Conservation (phyloP, 1,139 yeast species). For the Saccharomycopsis phalli region DNA sequence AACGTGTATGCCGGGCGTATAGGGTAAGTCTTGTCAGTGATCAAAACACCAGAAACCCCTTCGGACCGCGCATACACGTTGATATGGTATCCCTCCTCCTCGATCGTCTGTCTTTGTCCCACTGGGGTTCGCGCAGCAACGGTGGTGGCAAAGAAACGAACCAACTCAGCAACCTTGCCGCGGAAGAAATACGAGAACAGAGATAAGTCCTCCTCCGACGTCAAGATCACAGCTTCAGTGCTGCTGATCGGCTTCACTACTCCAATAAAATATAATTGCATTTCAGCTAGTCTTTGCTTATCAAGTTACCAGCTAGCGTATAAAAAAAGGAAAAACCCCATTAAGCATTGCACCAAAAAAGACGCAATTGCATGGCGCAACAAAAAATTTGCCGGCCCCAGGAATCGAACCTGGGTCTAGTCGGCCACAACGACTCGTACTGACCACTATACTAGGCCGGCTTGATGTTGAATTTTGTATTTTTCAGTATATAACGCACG, state of each 20-base stretch:
- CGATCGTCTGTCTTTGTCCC: constrained; percentile 91
- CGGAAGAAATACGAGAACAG: constrained; percentile 87
- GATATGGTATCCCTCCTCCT: constrained; percentile 75
- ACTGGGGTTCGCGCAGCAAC: constrained; percentile 80
- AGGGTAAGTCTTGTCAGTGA: constrained; percentile 93
- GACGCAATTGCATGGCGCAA: not conserved
- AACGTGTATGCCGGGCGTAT: constrained; percentile 95
- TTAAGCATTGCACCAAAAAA: too few species aligned
- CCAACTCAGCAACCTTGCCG: constrained; percentile 66
- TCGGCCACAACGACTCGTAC: constrained; percentile 20
- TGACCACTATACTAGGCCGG: constrained; percentile 21
- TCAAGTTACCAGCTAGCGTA: too few species aligned
- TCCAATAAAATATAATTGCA: too few species aligned
- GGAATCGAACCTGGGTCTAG: constrained; percentile 20
- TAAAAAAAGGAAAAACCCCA: too few species aligned
- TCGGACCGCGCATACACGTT: constrained; percentile 88
- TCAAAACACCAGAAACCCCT: constrained; percentile 87
- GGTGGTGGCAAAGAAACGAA: constrained; percentile 90
- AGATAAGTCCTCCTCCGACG: constrained; percentile 73
- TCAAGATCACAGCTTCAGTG: constrained; percentile 55
- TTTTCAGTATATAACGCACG: not conserved
- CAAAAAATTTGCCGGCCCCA: constrained; percentile 17
- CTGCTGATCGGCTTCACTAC: constrained; percentile 59
- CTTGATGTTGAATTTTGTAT: not conserved
- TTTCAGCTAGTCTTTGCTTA: too few species aligned